Evolutionary conservation across 169 alveolate genomes (phyloP), one percentile per base, ranked within the genome.

Genomic region (Plasmodium sp.): DNA sequence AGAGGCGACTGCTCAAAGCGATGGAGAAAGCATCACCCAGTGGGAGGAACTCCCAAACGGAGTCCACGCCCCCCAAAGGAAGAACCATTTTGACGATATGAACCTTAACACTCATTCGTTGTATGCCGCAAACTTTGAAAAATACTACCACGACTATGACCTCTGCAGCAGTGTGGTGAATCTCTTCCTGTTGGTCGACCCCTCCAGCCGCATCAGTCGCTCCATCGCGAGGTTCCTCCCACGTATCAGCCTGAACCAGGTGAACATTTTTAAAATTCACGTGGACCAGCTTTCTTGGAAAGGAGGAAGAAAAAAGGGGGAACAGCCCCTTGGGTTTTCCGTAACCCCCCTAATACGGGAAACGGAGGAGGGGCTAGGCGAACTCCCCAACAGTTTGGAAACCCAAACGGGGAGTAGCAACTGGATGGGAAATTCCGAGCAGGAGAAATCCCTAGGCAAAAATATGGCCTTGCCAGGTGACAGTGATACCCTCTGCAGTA

Each of bases 1-100:
- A 41, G n/a, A 22, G 16, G 16, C 56, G 4, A 4, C 31, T 34
- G 81, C 14, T 9, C 39, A 5, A 36, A n/a, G 33, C 2, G 48
- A 7, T 84, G 18, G n/a, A 5, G 43, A 79, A 39, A 54, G 43
- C 14, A 48, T 18, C 39, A 56, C 62, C 18, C 33, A 10, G 14
- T 18, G 31, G 16, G 71, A 5, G 14, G 71, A 18, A 41, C 14
- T 1, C 18, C 56, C 45, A 80, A 62, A 62, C 75, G 4, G n/a
- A 7, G n/a, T 7, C 31, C 22, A 1, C 34, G 1, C 34, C 14
- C 0, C 75, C n/a, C 36, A 62, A 18, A 18, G 75, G 36, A 67
- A 27, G 77, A 86, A 77, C 58, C 93, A 86, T 86, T 86, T 86
- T 86, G 81, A 77, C 18, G 82, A 86, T 16, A 75, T 86, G n/a